phyloP scores from a whole-genome alignment of 495 filamentous ascomycete genomes.

The Evernia prunastri region DNA sequence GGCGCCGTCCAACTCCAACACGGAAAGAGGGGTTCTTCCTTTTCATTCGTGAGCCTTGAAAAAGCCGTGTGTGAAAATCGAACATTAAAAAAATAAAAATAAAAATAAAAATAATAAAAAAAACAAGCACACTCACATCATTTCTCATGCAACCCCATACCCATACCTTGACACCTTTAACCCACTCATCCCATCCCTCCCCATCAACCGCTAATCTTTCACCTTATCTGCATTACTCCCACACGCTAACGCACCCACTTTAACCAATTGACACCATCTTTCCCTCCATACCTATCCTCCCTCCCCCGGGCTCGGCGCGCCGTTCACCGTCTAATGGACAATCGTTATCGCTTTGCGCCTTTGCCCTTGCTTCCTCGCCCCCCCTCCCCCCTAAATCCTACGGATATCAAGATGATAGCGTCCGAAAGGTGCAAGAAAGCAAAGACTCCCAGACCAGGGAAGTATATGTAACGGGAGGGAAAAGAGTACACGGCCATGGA shows the following conservation, averaged over 20 bases:
- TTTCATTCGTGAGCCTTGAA: conserved; percentile 12
- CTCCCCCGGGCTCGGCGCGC: conserved; percentile 8
- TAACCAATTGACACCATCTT: conserved; percentile 13
- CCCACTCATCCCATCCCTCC: neutral
- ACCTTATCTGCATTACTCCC: conserved; percentile 23
- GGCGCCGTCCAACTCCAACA: conserved; percentile 9
- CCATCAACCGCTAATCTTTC: conserved; percentile 16
- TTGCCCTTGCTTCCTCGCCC: conserved; percentile 9
- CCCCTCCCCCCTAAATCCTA: conserved; percentile 1
- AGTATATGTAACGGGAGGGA: too few species aligned
- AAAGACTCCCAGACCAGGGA: conserved; percentile 6
- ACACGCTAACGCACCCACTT: conserved; percentile 6
- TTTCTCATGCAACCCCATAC: conserved; percentile 4
- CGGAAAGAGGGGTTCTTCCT: conserved; percentile 7
- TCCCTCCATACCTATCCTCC: neutral
- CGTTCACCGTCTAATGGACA: neutral
- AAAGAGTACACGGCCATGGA: conserved; percentile 9
- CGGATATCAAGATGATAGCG: conserved; percentile 1
- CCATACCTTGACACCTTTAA: too few species aligned
- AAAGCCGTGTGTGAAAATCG: too few species aligned
- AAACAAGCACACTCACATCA: conserved; percentile 17
- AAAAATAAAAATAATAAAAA: too few species aligned
- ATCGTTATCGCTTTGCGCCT: conserved; percentile 23
- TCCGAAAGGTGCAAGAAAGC: conserved; percentile 2
- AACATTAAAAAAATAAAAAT: too few species aligned